Evolutionary conservation across 306 rosid genomes (phyloP).

Genomic region (Prunus dulcis): DNA sequence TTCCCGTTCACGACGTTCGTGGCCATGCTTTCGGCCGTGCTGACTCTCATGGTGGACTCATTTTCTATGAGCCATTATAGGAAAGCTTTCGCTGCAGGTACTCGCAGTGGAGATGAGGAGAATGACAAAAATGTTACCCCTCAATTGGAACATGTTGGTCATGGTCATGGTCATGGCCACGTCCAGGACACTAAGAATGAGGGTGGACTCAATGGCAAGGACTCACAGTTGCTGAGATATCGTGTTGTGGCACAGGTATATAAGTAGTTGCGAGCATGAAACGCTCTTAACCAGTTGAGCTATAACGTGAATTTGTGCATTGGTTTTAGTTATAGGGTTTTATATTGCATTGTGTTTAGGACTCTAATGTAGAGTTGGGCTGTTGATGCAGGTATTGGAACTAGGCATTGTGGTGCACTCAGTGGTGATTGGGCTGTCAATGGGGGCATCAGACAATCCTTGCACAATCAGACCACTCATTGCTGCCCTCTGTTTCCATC

Average conservation of each 20-base stretch:
- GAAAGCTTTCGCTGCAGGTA: constrained; percentile 13
- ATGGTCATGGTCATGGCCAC: constrained; percentile 10
- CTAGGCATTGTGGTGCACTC: constrained; percentile 72
- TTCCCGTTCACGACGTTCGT: constrained; percentile 56
- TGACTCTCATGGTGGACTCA: constrained; percentile 60
- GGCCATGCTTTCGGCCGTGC: constrained; percentile 57
- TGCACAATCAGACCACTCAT: constrained; percentile 69
- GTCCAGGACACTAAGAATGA: not conserved
- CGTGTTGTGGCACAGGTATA: constrained; percentile 67
- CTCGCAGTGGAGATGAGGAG: not conserved
- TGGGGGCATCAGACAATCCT: constrained; percentile 67
- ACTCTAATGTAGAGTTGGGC: not conserved
- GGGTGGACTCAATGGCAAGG: not conserved
- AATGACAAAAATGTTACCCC: not conserved
- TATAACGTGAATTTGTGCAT: not conserved
- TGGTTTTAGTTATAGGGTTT: not conserved
- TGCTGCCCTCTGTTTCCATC: constrained; percentile 78
- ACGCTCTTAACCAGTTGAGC: not conserved
- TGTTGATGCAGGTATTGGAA: constrained; percentile 51
- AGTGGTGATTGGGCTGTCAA: constrained; percentile 68
- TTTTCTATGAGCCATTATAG: constrained; percentile 37
- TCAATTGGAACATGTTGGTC: constrained; percentile 2
- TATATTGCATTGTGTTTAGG: no score
- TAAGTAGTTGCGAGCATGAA: not conserved
- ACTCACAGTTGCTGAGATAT: constrained; percentile 29